These are phyloP conservation scores for Malus asiatica DNA, from an alignment of 306 rosid genomes.

Conservation along the genomic window DNA sequence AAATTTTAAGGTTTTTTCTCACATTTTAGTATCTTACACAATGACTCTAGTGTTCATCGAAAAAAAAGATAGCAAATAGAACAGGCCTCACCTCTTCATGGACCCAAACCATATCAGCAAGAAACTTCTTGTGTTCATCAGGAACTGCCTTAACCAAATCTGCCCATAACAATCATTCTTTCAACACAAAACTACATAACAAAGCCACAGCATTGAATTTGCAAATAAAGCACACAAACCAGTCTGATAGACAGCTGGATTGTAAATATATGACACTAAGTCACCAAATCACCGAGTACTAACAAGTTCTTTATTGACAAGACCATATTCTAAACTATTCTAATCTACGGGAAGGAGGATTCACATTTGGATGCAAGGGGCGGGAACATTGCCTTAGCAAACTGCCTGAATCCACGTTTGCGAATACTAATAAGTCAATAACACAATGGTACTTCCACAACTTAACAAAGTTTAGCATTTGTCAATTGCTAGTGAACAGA, in stretches of 20 bases:
- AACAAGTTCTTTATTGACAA: not conserved
- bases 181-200: not conserved
- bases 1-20: not conserved
- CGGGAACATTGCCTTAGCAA: not conserved
- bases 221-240: not conserved
- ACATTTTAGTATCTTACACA: not conserved
- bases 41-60: not conserved
- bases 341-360: not conserved
- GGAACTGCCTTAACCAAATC: conserved; percentile 90
- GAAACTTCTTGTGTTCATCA: conserved; percentile 86
- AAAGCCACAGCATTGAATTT: not conserved
- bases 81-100: conserved; percentile 72
- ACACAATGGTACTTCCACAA: not conserved
- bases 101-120: conserved; percentile 78
- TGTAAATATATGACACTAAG: not conserved
- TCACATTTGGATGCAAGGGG: not conserved
- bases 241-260: not conserved
- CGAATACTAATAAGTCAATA: not conserved
- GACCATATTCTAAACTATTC: not conserved
- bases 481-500: not conserved
- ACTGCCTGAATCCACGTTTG: not conserved
- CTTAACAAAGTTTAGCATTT: not conserved
- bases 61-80: conserved; percentile 10
- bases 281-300: not conserved
- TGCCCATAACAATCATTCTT: conserved; percentile 21